A percentile compares a stretch with the other conserved stretches of the same genome.
Conservation (phyloP, 73 alveolate genomes). For the Paramecium biaurelia region DNA sequence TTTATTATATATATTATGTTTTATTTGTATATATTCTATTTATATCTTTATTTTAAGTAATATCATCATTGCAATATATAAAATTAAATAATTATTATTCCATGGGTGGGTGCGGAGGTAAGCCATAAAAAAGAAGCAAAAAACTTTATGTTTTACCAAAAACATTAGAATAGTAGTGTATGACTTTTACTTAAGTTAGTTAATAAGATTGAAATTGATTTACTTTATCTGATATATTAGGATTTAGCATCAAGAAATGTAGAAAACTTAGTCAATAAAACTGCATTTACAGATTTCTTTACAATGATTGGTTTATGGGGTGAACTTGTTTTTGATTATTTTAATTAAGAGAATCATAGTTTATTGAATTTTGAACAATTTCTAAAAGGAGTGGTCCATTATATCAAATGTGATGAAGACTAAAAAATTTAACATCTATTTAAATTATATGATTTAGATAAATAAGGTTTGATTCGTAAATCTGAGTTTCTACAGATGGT, state of each 20-base stretch:
- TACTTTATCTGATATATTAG: background rate
- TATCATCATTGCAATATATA: background rate
- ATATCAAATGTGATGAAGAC: constrained; percentile 28
- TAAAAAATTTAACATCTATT: constrained; percentile 40
- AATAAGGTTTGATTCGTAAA: background rate
- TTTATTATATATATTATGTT: background rate
- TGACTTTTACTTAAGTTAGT: background rate
- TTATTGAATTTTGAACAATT: background rate
- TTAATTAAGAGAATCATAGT: background rate
- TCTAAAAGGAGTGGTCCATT: constrained; percentile 9
- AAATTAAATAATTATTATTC: background rate
- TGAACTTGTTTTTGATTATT: constrained; percentile 19
- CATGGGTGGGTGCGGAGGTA: constrained; percentile 38
- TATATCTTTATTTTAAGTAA: background rate
- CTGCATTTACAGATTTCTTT: constrained; percentile 18
- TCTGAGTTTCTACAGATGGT: constrained; percentile 18
- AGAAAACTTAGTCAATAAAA: background rate
- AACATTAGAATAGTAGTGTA: background rate
- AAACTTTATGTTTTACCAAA: constrained; percentile 5
- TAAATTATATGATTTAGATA: constrained; percentile 1
- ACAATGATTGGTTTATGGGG: constrained; percentile 52
- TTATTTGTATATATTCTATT: background rate
- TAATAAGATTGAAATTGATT: background rate
- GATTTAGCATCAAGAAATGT: background rate
- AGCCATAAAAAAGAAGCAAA: background rate